Conservation (phyloP, 164 flowering plant genomes). For the Vitis cinerea region DNA sequence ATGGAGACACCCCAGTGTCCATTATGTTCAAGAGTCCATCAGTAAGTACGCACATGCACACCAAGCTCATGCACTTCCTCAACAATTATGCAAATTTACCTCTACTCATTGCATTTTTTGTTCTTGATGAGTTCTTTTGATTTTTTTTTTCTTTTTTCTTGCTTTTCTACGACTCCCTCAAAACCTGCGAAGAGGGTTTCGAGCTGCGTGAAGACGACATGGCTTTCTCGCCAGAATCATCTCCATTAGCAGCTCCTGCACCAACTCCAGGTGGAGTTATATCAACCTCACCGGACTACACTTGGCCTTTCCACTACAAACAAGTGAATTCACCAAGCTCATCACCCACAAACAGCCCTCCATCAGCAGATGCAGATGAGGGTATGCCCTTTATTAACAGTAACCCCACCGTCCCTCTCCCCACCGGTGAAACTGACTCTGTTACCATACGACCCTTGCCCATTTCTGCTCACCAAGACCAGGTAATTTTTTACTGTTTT, state of each 20-base stretch:
- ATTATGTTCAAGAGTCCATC: neutral
- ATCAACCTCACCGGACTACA: neutral
- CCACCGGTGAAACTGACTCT: too few species aligned
- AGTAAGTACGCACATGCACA: neutral
- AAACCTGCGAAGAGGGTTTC: neutral
- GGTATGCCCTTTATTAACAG: too few species aligned
- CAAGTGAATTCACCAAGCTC: neutral
- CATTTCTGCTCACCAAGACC: too few species aligned
- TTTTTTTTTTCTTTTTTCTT: too few species aligned
- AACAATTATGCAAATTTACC: too few species aligned
- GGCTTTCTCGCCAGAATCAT: neutral
- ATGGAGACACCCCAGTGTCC: neutral
- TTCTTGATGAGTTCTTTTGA: too few species aligned
- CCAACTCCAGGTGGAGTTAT: neutral
- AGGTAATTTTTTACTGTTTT: too few species aligned
- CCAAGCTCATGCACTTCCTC: too few species aligned
- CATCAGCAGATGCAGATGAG: neutral
- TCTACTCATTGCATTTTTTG: too few species aligned
- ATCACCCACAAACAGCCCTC: neutral
- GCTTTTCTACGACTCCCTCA: neutral
- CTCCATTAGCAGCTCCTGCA: neutral
- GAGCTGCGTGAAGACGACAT: neutral
- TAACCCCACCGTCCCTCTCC: too few species aligned
- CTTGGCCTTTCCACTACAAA: neutral
- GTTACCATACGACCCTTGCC: too few species aligned